Base-by-base conservation (phyloP, 2,329 filamentous ascomycete species). In the Calcarisporium arbuscula region DNA sequence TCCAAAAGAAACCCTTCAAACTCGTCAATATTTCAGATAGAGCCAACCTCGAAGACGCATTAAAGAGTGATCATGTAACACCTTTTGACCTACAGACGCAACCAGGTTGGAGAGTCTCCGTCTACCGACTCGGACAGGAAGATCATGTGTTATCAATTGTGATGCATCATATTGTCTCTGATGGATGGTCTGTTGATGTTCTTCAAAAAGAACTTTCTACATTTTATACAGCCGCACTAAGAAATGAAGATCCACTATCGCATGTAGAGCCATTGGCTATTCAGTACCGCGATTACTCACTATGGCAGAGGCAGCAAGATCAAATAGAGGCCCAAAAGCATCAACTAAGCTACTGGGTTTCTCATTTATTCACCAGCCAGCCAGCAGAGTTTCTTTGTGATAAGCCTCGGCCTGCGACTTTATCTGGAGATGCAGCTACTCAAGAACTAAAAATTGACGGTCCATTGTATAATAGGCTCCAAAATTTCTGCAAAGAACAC, bases 221-320 rank as follows among this genome's bases (percentile, higher is more conserved):
- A 6, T 44, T 40, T 19, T 46, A 46, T 21, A 10, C 38, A 5
- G 34, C 37, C 6, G 42, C 44, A 2, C 14, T 47, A 4, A 20
- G n/a, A 2, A 37, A 36, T 2, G 12, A 35, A 8, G 36, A 44
- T 27, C 40, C 38, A 5, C 12, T 41, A 2, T 28, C 38, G 5
- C 8, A 21, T 7, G 14, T 48, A 3, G 20, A 11, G 0, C 43
- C 46, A 2, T 32, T 53, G 1, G 42, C 46, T 0, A 48, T 53
- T 5, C 44, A 53, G 17, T 54, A 54, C 34, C 42, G 44, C 4
- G 51, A 54, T 34, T 52, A 42, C 18, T 28, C 52, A 1, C 10
- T 22, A 0, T 54, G 51, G 50, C 49, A 54, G 17, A 47, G 42
- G 29, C 28, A 43, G 5, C 15, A 42, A 0, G 15, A 19, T 2